Evolutionary conservation across 768 basidiomycete genomes (phyloP).

Genomic region (Suillus lakei): DNA sequence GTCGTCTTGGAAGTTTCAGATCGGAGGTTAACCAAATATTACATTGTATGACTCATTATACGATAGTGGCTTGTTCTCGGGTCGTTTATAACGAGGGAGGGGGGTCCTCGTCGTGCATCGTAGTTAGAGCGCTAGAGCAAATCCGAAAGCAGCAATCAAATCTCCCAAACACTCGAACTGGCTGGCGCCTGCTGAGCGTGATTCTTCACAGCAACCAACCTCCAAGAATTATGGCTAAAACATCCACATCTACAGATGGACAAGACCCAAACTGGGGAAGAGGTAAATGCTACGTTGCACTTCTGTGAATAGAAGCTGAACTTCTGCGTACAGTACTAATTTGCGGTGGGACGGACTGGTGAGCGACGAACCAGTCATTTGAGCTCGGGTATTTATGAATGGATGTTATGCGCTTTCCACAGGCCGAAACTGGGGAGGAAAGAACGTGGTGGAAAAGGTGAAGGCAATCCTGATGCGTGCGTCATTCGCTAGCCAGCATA

Average conservation of each 20-base stretch:
- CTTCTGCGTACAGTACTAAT: conserved; percentile 62
- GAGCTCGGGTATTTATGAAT: conserved; percentile 2
- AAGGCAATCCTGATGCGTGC: conserved; percentile 45
- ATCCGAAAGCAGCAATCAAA: conserved; percentile 37
- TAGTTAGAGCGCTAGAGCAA: conserved; percentile 34
- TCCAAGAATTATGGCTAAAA: conserved; percentile 31
- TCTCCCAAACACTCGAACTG: conserved; percentile 19
- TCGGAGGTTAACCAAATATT: neutral
- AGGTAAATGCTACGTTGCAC: conserved; percentile 29
- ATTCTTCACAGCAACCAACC: conserved; percentile 23
- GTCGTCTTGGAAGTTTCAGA: conserved; percentile 8
- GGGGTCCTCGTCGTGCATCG: conserved; percentile 15
- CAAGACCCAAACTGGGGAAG: conserved; percentile 50
- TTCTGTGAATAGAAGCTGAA: conserved; percentile 19
- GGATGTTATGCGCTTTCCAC: conserved; percentile 18
- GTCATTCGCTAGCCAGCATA: neutral
- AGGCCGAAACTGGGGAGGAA: conserved; percentile 83
- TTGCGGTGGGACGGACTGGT: conserved; percentile 91
- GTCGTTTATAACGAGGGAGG: neutral
- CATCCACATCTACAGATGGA: conserved; percentile 27
- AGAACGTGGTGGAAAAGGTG: conserved; percentile 57
- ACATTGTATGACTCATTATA: neutral
- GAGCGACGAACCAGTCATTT: conserved; percentile 34
- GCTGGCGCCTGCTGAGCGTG: conserved; percentile 16
- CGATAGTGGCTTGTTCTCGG: neutral